phyloP scores from a whole-genome alignment of 2,329 filamentous ascomycete species.

The Cercospora sesami region DNA sequence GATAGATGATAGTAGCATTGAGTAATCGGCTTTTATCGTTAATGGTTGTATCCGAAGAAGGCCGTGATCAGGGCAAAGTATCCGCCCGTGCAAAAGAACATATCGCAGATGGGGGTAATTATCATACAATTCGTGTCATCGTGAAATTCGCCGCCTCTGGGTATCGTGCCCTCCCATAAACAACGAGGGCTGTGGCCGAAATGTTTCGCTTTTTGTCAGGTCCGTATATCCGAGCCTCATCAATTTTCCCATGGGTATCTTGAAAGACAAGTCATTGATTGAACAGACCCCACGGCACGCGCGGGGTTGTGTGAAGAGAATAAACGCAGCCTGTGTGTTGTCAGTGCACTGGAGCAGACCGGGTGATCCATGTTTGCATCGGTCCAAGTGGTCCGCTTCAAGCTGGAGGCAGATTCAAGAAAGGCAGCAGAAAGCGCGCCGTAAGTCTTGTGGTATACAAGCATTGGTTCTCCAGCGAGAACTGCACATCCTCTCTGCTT shows the following conservation, averaged over 20 bases:
- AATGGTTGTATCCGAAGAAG: not conserved
- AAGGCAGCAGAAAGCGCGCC: slow-evolving; percentile 46
- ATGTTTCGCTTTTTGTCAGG: not conserved
- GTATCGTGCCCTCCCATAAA: not conserved
- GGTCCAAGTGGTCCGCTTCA: not conserved
- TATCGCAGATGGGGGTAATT: not conserved
- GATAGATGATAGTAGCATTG: too few species aligned
- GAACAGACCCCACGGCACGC: not conserved
- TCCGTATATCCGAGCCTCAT: not conserved
- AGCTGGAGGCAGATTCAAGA: slow-evolving; percentile 28
- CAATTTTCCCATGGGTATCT: not conserved
- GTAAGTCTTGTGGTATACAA: slow-evolving; percentile 47
- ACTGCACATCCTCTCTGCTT: slow-evolving; percentile 41
- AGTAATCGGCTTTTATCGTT: not conserved
- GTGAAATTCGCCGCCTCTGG: not conserved
- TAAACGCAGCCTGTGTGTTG: not conserved
- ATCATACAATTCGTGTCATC: not conserved
- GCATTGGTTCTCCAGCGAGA: slow-evolving; percentile 42
- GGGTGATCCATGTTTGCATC: not conserved
- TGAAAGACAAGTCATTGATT: not conserved
- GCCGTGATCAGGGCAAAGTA: not conserved
- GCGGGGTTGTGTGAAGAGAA: not conserved
- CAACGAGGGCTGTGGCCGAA: not conserved
- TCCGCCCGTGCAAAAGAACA: not conserved
- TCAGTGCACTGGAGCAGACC: not conserved